Base-by-base conservation (phyloP, 306 rosid species). In the Cucurbita moschata region DNA sequence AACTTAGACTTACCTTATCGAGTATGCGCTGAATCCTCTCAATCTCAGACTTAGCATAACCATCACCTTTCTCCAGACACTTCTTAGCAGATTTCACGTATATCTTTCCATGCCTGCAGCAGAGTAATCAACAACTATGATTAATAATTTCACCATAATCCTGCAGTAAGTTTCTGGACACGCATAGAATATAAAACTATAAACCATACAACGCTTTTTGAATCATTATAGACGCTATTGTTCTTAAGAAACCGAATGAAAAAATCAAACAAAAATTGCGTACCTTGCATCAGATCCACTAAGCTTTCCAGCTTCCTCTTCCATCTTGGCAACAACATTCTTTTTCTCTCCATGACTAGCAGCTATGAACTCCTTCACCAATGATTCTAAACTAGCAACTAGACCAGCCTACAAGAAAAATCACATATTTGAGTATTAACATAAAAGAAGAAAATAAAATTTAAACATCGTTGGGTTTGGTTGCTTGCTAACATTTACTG, bases 11-110 rank as follows among this genome's bases (percentile, higher is more conserved):
- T 59, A 87, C 97, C 94, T 93, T 86, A 18, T 82, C 86, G 44
- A 94, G 97, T 55, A 94, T 76, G 77, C 95, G 94, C 13, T 89
- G 87, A 53, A 94, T 85, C 64, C 95, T 85, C 71, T 80, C 88
- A 23, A 86, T 82, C 81, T 94, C 98, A n/a, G 87, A 89, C 81
- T 84, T 84, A 35, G 88, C 87, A 74, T 94, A 94, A 47, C 86
- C 92, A 50, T 70, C 77, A 62, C 97, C 98, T 77, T 90, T 90
- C 69, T 79, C 94, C 82, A 90, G 59, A 53, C 78, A 63, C 77
- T 79, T 94, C 76, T 87, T 85, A 30, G 89, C 92, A 80, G 86
- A 82, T 81, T 90, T 90, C 70, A 89, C n/a, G 81, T 90, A 94
- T 54, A 90, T 77, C 69, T 74, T 85, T 10, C 97, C 97, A 40